These are phyloP conservation scores for Diplodia sapinea DNA, from an alignment of 2,329 filamentous ascomycete genomes.

Conservation along the genomic window DNA sequence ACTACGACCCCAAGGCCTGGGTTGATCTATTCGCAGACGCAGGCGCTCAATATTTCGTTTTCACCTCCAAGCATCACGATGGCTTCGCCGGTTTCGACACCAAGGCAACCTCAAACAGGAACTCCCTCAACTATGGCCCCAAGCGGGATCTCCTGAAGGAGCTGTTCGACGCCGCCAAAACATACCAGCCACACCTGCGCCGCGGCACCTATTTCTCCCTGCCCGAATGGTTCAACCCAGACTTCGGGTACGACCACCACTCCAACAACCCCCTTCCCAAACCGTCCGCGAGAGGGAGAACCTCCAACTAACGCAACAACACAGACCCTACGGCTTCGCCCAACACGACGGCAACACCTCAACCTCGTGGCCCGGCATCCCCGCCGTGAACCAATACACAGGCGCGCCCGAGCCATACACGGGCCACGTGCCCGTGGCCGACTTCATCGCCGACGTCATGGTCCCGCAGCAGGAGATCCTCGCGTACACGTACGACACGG, in stretches of 20 bases:
- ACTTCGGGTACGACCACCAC: slow-evolving; percentile 40
- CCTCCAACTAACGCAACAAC: not conserved
- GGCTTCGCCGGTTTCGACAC: slow-evolving; percentile 54
- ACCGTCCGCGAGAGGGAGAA: not conserved
- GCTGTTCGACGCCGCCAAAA: slow-evolving; percentile 52
- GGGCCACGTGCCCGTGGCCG: slow-evolving; percentile 50
- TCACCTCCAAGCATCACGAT: slow-evolving; percentile 46
- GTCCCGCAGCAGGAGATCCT: slow-evolving; percentile 54
- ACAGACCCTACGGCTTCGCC: slow-evolving; percentile 45
- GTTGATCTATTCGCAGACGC: slow-evolving; percentile 60
- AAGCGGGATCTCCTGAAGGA: slow-evolving; percentile 52
- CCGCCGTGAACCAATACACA: slow-evolving; percentile 54
- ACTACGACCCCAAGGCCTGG: slow-evolving; percentile 60
- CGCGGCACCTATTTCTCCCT: slow-evolving; percentile 54
- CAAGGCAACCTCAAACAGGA: slow-evolving; percentile 49
- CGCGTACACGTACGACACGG: slow-evolving; percentile 46
- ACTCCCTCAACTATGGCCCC: slow-evolving; percentile 48
- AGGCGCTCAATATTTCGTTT: slow-evolving; percentile 57
- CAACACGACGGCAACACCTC: slow-evolving; percentile 31
- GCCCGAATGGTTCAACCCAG: slow-evolving; percentile 57
- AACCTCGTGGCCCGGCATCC: slow-evolving; percentile 51
- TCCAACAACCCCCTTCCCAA: too few species aligned
- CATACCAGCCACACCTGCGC: slow-evolving; percentile 53
- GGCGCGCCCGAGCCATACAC: slow-evolving; percentile 52
- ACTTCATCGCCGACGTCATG: slow-evolving; percentile 52